These are phyloP conservation scores for Aspergillus fructus DNA, from an alignment of 2,329 filamentous ascomycete species.

Conservation along the genomic window DNA sequence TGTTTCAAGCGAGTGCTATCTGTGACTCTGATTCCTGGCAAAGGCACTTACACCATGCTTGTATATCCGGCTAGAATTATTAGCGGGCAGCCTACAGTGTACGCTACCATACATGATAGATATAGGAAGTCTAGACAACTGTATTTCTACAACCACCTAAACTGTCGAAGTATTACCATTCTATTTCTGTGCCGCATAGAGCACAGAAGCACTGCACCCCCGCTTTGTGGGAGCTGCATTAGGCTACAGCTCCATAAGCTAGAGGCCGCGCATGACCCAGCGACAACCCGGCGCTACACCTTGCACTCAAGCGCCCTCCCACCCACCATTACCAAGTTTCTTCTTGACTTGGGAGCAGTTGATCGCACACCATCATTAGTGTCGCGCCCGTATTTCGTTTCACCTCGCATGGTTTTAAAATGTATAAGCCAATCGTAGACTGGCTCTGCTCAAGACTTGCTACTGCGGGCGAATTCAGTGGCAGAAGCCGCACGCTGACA, in stretches of 20 bases:
- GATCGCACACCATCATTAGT: too few relatives aligned
- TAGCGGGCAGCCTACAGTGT: background rate
- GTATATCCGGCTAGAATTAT: background rate
- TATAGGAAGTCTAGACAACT: background rate
- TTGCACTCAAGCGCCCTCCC: background rate
- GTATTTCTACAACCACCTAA: background rate
- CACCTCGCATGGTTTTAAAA: background rate
- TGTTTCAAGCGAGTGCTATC: conserved; percentile 1
- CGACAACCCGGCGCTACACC: background rate
- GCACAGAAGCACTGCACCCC: background rate
- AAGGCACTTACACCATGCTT: background rate
- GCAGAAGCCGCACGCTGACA: background rate
- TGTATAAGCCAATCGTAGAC: background rate
- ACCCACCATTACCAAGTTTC: background rate
- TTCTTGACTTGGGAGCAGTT: background rate
- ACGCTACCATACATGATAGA: conserved; percentile 1
- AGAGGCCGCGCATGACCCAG: background rate
- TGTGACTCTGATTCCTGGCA: background rate
- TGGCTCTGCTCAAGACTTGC: background rate
- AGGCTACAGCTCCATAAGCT: background rate
- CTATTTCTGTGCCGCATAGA: background rate
- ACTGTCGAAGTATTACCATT: too few relatives aligned
- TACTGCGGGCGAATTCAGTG: background rate
- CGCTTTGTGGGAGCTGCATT: background rate
- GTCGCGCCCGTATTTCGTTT: background rate